These are phyloP conservation scores for Colletotrichum sp. DNA, from an alignment of 2,329 filamentous ascomycete genomes.

Conservation along the genomic window DNA sequence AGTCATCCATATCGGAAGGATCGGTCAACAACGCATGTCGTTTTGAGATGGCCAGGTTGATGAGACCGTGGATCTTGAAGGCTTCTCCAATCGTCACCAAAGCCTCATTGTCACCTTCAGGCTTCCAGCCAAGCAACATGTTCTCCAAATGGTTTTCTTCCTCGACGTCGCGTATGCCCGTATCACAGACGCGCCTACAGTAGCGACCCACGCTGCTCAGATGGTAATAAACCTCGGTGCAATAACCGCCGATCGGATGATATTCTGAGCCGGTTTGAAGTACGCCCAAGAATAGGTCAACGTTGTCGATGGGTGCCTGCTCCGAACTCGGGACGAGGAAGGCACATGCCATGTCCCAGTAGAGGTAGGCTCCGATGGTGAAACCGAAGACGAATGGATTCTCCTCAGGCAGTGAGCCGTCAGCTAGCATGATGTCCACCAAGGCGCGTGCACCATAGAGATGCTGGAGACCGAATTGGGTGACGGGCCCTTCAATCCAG, in stretches of 20 bases:
- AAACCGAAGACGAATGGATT: background rate
- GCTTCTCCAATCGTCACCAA: background rate
- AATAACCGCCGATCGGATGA: background rate
- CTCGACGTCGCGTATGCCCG: background rate
- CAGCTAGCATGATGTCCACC: background rate
- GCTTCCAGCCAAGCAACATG: background rate
- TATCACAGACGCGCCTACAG: background rate
- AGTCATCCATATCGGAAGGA: background rate
- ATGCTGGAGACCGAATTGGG: background rate
- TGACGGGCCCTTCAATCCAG: background rate
- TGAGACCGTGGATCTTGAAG: background rate
- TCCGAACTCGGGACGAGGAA: background rate
- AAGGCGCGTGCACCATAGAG: background rate
- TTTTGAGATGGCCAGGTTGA: background rate
- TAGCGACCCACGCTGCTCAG: background rate
- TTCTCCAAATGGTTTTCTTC: background rate
- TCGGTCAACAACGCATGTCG: background rate
- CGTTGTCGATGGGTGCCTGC: background rate
- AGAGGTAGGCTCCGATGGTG: background rate
- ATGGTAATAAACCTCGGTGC: background rate
- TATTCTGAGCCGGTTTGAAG: background rate
- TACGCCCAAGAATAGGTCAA: background rate
- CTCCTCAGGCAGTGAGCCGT: background rate
- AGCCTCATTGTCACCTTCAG: background rate
- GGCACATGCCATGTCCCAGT: background rate